Percentiles rank a stretch among this genome's conserved stretches.
Evolutionary conservation across 371 early-diverging fungal species (phyloP).

Genomic region (Mucor lusitanicus): DNA sequence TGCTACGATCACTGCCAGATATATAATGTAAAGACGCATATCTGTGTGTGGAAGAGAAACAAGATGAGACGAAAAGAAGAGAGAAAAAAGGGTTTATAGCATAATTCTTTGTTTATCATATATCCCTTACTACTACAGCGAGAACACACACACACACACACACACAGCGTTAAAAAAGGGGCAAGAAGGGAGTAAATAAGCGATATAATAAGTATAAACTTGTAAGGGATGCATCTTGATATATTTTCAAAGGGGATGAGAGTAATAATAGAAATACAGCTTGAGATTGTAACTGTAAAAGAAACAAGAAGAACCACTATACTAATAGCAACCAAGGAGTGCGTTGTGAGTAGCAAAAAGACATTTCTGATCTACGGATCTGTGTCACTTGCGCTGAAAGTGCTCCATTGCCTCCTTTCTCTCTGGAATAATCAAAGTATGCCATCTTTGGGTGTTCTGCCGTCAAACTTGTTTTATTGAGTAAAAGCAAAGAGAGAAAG

Average conservation of each 20-base stretch:
- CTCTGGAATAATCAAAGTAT: neutral
- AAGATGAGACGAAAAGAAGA: neutral
- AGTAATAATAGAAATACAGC: neutral
- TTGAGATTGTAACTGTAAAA: neutral
- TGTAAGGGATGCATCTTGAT: conserved; percentile 13
- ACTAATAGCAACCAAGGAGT: conserved; percentile 7
- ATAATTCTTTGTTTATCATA: conserved; percentile 5
- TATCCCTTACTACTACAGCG: neutral
- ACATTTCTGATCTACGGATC: neutral
- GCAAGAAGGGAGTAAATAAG: conserved; percentile 5
- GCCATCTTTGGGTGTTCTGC: neutral
- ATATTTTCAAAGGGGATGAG: neutral
- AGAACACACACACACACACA: too few relatives aligned
- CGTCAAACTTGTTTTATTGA: neutral
- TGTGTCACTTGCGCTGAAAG: neutral
- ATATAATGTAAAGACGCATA: conserved; percentile 6
- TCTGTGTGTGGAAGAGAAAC: neutral
- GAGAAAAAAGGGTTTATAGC: neutral
- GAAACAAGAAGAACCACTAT: neutral
- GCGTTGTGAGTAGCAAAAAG: neutral
- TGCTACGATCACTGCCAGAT: neutral
- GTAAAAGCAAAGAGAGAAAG: conserved; percentile 7
- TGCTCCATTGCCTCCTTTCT: neutral
- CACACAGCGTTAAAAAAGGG: neutral
- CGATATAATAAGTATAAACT: neutral